These are phyloP conservation scores for Sphagnum contortum DNA, from an alignment of 225 moss, liverwort and hornwort species.

Conservation along the genomic window DNA sequence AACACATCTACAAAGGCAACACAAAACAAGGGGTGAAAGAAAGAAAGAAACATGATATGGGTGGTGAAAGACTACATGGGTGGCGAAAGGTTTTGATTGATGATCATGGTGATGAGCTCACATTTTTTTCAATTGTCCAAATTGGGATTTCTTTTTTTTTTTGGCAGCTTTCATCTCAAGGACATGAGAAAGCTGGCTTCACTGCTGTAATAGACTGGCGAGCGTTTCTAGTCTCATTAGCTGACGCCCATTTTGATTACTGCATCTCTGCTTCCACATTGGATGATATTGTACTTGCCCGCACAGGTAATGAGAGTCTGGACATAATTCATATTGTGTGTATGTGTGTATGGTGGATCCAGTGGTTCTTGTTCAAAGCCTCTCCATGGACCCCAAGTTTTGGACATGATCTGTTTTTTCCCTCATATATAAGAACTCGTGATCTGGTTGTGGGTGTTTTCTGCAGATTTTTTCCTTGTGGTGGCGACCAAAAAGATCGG, in stretches of 20 bases:
- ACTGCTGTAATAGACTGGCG: conserved; percentile 56
- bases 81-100: too few species aligned
- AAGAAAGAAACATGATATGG: too few species aligned
- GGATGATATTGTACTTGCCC: conserved; percentile 64
- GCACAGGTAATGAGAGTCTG: conserved; percentile 29
- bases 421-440: not conserved
- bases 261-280: conserved; percentile 61
- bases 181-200: not conserved
- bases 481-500: conserved; percentile 30
- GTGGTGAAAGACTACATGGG: too few species aligned
- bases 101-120: too few species aligned
- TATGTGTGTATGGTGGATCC: too few species aligned
- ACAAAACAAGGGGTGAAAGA: too few species aligned
- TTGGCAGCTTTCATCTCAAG: too few species aligned
- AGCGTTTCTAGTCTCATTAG: conserved; percentile 55
- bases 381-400: not conserved
- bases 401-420: not conserved
- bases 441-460: not conserved
- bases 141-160: too few species aligned
- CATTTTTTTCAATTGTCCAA: too few species aligned
- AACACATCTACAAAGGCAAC: too few species aligned
- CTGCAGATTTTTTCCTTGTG: conserved; percentile 41
- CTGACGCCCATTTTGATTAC: conserved; percentile 68
- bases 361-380: too few species aligned
- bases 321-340: not conserved